phyloP scores from a whole-genome alignment of 148 eudicot species.

The Chenopodium album region DNA sequence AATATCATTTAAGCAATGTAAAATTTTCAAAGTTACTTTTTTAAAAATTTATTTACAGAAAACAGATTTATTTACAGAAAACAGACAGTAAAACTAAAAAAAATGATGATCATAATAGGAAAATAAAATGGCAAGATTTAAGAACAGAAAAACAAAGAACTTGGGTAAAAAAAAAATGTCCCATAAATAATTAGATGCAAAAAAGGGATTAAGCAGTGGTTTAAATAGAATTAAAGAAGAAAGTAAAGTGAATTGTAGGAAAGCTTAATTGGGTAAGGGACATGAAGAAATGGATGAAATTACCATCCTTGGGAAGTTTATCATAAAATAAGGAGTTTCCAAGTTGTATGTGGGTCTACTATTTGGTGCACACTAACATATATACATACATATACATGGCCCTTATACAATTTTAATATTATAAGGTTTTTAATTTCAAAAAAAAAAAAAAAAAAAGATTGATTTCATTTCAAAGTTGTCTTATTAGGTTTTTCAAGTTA shows the following conservation, averaged over 20 bases:
- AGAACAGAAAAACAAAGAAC: neutral
- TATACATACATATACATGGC: conserved; percentile 7
- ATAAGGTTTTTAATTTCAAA: no score
- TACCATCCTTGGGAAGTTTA: conserved; percentile 21
- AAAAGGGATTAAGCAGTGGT: neutral
- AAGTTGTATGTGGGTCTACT: conserved; percentile 19
- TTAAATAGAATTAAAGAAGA: conserved; percentile 5
- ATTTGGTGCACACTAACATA: conserved; percentile 5
- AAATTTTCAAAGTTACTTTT: no score
- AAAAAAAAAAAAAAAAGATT: no score
- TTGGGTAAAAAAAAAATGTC: neutral
- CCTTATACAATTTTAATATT: conserved; percentile 5
- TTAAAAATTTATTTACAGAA: neutral
- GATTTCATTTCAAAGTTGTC: no score
- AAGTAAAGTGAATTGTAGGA: conserved; percentile 29
- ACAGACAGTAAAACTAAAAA: neutral
- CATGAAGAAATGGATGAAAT: conserved; percentile 28
- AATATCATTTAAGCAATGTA: neutral
- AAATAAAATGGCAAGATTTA: conserved; percentile 19
- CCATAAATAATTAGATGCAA: conserved; percentile 15
- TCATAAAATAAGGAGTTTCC: conserved; percentile 25
- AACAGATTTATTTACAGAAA: neutral
- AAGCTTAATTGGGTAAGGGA: conserved; percentile 36
- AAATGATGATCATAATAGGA: neutral
- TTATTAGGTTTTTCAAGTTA: no score